Percentiles rank a stretch among this genome's conserved stretches.
phyloP scores from a whole-genome alignment of 805 yeast species.

The Ogataea corticis region DNA sequence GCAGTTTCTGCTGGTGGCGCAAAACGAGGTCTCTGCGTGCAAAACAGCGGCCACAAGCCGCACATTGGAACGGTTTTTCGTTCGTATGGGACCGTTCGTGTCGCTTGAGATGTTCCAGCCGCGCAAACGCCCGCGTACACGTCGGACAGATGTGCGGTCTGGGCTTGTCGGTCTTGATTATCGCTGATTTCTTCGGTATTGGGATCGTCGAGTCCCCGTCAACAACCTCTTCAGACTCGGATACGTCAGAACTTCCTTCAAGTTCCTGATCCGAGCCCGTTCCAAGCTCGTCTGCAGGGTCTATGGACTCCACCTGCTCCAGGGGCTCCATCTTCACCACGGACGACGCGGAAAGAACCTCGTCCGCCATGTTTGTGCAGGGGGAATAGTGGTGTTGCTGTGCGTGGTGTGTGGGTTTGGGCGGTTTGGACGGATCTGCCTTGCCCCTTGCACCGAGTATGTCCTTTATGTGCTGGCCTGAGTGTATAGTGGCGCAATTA shows the following conservation, averaged over 20 bases:
- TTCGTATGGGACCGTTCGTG: slow-evolving; percentile 94
- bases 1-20: slow-evolving; percentile 93
- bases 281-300: no score
- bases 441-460: no score
- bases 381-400: background rate
- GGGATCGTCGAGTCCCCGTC: slow-evolving; percentile 41
- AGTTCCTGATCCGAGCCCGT: background rate
- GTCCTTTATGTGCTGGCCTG: background rate
- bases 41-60: slow-evolving; percentile 93
- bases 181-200: slow-evolving; percentile 81
- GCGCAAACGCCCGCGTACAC: slow-evolving; percentile 94
- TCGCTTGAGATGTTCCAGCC: slow-evolving; percentile 90
- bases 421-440: no score
- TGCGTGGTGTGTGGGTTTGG: background rate
- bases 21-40: slow-evolving; percentile 87
- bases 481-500: background rate
- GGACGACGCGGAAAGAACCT: background rate
- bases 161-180: slow-evolving; percentile 88
- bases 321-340: background rate
- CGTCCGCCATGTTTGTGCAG: slow-evolving; percentile 1
- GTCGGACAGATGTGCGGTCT: slow-evolving; percentile 88
- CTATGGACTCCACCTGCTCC: no score
- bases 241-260: slow-evolving; percentile 8
- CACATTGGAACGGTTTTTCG: slow-evolving; percentile 95
- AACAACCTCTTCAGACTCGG: background rate